Evolutionary conservation across 2,329 filamentous ascomycete genomes (phyloP), one percentile per base, ranked within the genome.

Genomic region (Colletotrichum melonis): DNA sequence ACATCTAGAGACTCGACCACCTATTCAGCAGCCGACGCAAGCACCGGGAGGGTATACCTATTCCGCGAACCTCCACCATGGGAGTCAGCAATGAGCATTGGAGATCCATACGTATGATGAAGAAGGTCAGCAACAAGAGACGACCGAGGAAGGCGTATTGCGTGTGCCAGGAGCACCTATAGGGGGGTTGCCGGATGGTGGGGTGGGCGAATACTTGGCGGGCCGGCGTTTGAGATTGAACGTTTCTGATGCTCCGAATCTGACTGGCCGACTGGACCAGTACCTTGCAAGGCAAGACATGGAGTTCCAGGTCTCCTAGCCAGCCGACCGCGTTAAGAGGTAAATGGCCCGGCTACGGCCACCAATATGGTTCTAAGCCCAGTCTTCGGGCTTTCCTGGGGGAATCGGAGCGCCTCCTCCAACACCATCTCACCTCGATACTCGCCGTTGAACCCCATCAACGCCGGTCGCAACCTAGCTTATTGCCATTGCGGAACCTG

Each of bases 181-280:
- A 26, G 65, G 58, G 19, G 54, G 12, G 32, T 22, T 67, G 42
- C 55, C 55, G 55, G 70, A 38, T 58, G 46, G 70, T 62, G 67
- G 70, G 60, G 55, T 60, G 35, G 49, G 30, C 24, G 28, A 59
- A 26, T 22, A 55, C 60, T 70, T 70, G 70, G 60, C 67, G 67
- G 70, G 67, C 67, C 60, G 67, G 67, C 67, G 70, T 73, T 73
- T 73, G 60, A 70, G 67, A 65, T 73, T 70, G 67, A 73, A 73
- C 60, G 70, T 73, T 73, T 73, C 70, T 73, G 70, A 62, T 56
- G 60, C 67, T 57, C 60, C 70, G 67, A 73, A 73, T 49, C 59
- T 70, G 70, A 73, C 66, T 69, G 66, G 69, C 52, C 24, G 65
- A 22, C 14, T 57, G 58, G 52, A n/a, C 16, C 52, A 58, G 35